Evolutionary conservation across 768 basidiomycete species (phyloP), one percentile per base, ranked within the genome.

Genomic region (Mycena polygramma): DNA sequence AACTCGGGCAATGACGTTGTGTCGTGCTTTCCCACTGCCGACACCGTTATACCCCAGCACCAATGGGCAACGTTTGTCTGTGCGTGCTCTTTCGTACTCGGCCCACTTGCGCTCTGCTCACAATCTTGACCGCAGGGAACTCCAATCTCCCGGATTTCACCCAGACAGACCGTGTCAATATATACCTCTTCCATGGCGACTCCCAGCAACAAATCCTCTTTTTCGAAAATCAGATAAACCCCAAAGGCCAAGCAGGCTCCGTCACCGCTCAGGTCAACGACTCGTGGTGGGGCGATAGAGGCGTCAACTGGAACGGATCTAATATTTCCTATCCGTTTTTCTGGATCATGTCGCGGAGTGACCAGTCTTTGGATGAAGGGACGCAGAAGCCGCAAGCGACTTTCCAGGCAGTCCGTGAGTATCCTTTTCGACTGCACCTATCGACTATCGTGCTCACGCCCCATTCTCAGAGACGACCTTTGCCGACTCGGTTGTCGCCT

Each of bases 391-490:
- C 90, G 10, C 93, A 94, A 75, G 79, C 92, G 15, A 94, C 89
- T 0, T 97, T 97, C 80, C 83, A 81, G 24, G 95, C 92, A 65
- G 83, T 96, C 64, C 96, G 93, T 94, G 79, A 81, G 93, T 94
- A 51, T n/a, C 24, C 57, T 26, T 43, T 9, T 15, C 36, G 26
- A 36, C 5, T 43, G 26, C n/a, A 1, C 61, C 52, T n/a, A 51
- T 45, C 63, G 54, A 36, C 61, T 75, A 67, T 72, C 36, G 37
- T 54, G 59, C 39, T 71, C 46, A 76, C 65, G 55, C 55, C 60
- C 43, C 63, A 61, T 62, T 65, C 49, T 55, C 72, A 94, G 92
- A 94, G 85, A 94, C 93, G n/a, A 91, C 92, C 5, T 88, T 87
- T 69, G 88, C 91, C 36, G 90, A 93, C 76, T 89, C 89, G 6